phyloP scores from a whole-genome alignment of 176 grass and related monocot genomes.

The Triticum monococcum region DNA sequence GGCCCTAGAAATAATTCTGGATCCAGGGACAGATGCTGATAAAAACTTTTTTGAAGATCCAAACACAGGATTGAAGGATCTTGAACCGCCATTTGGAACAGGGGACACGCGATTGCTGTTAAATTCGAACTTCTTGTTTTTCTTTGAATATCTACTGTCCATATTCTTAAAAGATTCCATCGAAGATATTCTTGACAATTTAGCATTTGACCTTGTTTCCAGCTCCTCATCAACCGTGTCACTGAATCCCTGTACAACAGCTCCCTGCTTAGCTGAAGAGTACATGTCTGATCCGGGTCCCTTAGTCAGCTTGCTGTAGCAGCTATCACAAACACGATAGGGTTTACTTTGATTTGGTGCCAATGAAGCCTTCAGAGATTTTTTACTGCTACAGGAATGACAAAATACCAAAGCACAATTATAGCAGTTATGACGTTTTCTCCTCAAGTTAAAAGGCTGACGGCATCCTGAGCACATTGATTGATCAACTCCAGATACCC shows the following conservation, averaged over 20 bases:
- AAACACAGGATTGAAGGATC: conserved; percentile 94
- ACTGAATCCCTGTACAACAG: conserved; percentile 47
- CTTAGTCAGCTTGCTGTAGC: conserved; percentile 83
- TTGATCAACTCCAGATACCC: conserved; percentile 94
- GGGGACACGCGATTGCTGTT: conserved; percentile 87
- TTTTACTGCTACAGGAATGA: conserved; percentile 94
- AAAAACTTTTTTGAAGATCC: conserved; percentile 97
- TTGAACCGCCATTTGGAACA: conserved; percentile 85
- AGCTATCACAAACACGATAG: conserved; percentile 86
- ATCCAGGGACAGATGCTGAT: conserved; percentile 96
- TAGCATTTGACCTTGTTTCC: conserved; percentile 67
- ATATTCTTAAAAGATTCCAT: conserved; percentile 75
- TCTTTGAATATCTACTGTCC: conserved; percentile 74
- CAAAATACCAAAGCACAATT: conserved; percentile 96
- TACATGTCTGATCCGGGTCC: conserved; percentile 54
- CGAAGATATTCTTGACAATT: conserved; percentile 85
- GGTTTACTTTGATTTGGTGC: conserved; percentile 95
- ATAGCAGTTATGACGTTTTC: conserved; percentile 98
- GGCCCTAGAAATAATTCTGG: conserved; percentile 89
- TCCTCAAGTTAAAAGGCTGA: conserved; percentile 94
- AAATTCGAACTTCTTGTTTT: conserved; percentile 97
- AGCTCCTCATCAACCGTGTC: conserved; percentile 68
- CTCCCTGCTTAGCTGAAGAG: conserved; percentile 57
- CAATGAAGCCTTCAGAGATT: conserved; percentile 85
- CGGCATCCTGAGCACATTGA: conserved; percentile 97